Percentiles rank a stretch among this genome's conserved stretches.
Evolutionary conservation across 768 basidiomycete genomes (phyloP).

Genomic region (Psilocybe azurescens): DNA sequence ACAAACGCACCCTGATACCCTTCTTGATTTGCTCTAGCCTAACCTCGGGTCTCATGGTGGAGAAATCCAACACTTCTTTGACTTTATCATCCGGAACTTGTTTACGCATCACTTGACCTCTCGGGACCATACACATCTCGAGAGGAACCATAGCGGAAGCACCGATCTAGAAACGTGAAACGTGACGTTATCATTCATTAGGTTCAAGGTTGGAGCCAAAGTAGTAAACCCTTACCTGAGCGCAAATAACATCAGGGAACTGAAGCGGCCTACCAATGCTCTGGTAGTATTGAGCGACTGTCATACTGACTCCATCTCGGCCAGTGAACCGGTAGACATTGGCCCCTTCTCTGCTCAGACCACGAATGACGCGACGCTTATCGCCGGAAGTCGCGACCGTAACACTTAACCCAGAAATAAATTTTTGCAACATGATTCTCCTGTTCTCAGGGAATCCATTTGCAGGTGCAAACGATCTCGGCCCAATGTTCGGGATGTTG

Average conservation of each 20-base stretch:
- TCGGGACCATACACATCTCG: conserved; percentile 65
- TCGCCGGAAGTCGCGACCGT: conserved; percentile 29
- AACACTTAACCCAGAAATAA: conserved; percentile 41
- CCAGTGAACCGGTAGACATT: conserved; percentile 49
- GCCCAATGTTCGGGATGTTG: conserved; percentile 7
- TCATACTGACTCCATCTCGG: conserved; percentile 49
- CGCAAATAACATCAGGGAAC: conserved; percentile 58
- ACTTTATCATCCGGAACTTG: conserved; percentile 72
- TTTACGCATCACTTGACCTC: conserved; percentile 74
- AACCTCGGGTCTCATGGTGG: conserved; percentile 65
- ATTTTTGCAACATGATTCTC: conserved; percentile 43
- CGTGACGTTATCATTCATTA: no score
- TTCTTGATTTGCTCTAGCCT: conserved; percentile 62
- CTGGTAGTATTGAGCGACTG: conserved; percentile 46
- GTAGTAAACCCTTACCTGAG: conserved; percentile 46
- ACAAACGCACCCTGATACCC: conserved; percentile 53
- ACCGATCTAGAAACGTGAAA: conserved; percentile 49
- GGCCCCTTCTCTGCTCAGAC: conserved; percentile 57
- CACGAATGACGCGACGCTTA: conserved; percentile 56
- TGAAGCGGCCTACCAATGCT: conserved; percentile 36
- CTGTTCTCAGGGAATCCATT: conserved; percentile 54
- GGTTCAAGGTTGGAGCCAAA: background rate
- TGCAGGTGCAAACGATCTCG: conserved; percentile 25
- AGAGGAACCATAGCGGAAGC: conserved; percentile 67
- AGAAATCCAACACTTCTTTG: conserved; percentile 64